Evolutionary conservation across 1,284 basidiomycete genomes (phyloP).

Genomic region (Fomitopsis schrenkii): DNA sequence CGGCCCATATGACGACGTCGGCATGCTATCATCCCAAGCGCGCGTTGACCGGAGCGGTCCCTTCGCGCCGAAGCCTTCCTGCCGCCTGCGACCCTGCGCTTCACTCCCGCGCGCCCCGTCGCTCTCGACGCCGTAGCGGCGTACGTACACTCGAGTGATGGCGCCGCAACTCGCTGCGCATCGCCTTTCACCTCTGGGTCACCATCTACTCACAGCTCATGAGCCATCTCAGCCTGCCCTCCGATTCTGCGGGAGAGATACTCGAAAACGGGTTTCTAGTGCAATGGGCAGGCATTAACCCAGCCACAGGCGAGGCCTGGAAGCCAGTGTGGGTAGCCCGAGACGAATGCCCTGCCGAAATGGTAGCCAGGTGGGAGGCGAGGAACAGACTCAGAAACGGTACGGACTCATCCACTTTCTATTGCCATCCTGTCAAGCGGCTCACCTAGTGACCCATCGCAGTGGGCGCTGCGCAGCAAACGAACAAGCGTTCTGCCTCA

Average conservation of each 20-base stretch:
- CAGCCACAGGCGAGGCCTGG: constrained; percentile 8
- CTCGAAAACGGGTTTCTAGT: constrained; percentile 10
- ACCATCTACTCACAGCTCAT: not conserved
- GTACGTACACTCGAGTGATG: not conserved
- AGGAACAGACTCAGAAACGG: not conserved
- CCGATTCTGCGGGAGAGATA: not conserved
- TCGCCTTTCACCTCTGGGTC: not conserved
- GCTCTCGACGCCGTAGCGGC: not conserved
- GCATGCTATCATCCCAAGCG: not conserved
- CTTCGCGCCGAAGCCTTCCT: not conserved
- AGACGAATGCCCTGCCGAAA: not conserved
- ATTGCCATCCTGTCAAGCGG: not conserved
- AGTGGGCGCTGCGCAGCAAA: not conserved
- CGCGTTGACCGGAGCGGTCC: not conserved
- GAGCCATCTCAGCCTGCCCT: not conserved
- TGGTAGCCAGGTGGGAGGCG: constrained; percentile 1
- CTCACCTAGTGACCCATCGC: not conserved
- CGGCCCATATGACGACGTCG: not conserved
- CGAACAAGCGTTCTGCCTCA: not conserved
- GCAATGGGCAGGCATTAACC: constrained; percentile 6
- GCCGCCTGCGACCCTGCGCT: too few relatives aligned
- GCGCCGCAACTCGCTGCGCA: not conserved
- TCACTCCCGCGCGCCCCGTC: not conserved
- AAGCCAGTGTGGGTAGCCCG: constrained; percentile 7
- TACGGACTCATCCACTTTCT: not conserved